Evolutionary conservation across 805 yeast species (phyloP).

Genomic region (Teunomyces stri): DNA sequence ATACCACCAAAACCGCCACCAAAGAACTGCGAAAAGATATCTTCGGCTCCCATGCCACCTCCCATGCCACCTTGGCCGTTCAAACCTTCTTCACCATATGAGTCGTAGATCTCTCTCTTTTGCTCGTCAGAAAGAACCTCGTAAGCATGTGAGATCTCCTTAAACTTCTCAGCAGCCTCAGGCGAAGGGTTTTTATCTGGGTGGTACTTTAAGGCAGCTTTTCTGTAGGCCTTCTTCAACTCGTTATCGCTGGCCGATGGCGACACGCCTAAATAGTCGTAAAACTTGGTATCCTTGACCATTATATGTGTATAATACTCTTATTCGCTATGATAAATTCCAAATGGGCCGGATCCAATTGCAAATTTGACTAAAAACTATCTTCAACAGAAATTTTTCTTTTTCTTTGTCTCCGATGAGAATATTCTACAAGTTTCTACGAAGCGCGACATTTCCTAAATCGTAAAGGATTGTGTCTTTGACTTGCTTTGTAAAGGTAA

Average conservation of each 20-base stretch:
- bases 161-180: conserved; percentile 94
- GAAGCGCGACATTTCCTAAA: conserved; percentile 5
- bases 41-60: conserved; percentile 64
- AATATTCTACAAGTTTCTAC: conserved; percentile 4
- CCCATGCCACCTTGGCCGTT: conserved; percentile 69
- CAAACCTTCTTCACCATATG: conserved; percentile 90
- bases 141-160: conserved; percentile 83
- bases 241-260: conserved; percentile 67
- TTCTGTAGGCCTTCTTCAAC: conserved; percentile 80
- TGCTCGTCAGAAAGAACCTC: conserved; percentile 85
- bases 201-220: conserved; percentile 75
- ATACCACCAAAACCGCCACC: conserved; percentile 60
- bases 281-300: conserved; percentile 80
- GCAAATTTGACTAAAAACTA: not conserved
- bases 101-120: conserved; percentile 87
- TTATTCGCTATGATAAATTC: not conserved
- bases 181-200: conserved; percentile 82
- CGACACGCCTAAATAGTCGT: conserved; percentile 71
- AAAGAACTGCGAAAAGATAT: conserved; percentile 77
- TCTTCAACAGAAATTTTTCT: not conserved
- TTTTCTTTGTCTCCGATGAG: conserved; percentile 1
- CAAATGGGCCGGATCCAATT: not conserved
- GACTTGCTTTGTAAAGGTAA: not conserved
- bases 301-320: conserved; percentile 19
- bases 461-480: not conserved